Conservation (phyloP, 768 basidiomycete genomes). For the Leucocoprinus leucothites region DNA sequence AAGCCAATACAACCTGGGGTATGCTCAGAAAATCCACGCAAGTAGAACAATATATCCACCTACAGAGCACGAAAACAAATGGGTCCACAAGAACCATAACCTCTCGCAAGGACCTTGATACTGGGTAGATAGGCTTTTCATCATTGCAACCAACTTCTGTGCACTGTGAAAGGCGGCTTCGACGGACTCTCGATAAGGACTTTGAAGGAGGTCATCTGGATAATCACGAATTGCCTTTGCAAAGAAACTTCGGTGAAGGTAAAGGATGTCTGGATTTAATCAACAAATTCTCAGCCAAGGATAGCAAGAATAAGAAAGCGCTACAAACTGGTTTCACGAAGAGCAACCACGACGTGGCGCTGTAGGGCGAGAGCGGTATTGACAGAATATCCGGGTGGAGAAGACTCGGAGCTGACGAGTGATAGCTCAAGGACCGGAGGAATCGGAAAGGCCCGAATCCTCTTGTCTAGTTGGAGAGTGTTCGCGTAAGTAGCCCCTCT, state of each 20-base stretch:
- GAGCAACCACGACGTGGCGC: constrained; percentile 65
- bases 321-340: constrained; percentile 57
- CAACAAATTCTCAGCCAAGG: constrained; percentile 1
- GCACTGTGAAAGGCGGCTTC: constrained; percentile 71
- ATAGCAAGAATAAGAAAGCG: constrained; percentile 23
- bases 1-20: constrained; percentile 62
- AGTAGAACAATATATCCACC: constrained; percentile 21
- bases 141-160: constrained; percentile 62
- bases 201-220: constrained; percentile 69
- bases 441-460: constrained; percentile 63
- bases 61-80: constrained; percentile 68
- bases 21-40: constrained; percentile 6
- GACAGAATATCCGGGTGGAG: constrained; percentile 29
- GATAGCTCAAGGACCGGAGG: constrained; percentile 60
- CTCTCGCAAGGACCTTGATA: constrained; percentile 59
- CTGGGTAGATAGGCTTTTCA: constrained; percentile 64
- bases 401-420: constrained; percentile 49
- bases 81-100: constrained; percentile 61
- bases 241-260: constrained; percentile 71
- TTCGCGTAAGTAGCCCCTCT: constrained; percentile 65
- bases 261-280: constrained; percentile 50
- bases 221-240: constrained; percentile 70
- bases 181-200: constrained; percentile 68
- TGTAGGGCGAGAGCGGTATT: constrained; percentile 54
- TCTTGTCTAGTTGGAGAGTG: constrained; percentile 62